phyloP scores from a whole-genome alignment of 2,329 filamentous ascomycete genomes.

The Coniochaeta ligniaria region DNA sequence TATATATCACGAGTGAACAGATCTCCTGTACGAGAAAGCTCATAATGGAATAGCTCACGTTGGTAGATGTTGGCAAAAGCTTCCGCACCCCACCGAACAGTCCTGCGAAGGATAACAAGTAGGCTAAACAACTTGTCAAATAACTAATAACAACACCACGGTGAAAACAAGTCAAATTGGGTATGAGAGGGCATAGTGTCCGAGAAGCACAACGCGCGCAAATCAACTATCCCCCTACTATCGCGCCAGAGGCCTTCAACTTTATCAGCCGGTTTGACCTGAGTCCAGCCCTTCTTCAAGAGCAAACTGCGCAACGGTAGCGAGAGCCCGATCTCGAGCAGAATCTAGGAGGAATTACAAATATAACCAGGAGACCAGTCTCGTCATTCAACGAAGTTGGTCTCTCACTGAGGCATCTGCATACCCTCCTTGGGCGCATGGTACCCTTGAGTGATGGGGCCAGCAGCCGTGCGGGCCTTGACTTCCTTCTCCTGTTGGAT shows the following conservation, averaged over 20 bases:
- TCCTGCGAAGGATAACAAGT: too few relatives aligned
- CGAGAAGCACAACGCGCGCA: background rate
- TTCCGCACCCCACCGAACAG: too few relatives aligned
- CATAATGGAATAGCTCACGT: background rate
- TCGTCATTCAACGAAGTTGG: background rate
- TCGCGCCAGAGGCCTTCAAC: background rate
- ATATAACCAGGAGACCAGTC: background rate
- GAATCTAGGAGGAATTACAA: too few relatives aligned
- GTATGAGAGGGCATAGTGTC: background rate
- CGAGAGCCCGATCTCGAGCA: background rate
- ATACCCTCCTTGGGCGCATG: slow-evolving; percentile 19
- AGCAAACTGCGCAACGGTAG: background rate
- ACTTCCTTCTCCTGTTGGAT: slow-evolving; percentile 54
- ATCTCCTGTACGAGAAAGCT: background rate
- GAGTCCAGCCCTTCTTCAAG: background rate
- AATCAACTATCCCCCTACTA: background rate
- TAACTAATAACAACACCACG: background rate
- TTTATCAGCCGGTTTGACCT: background rate
- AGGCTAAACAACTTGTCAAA: too few relatives aligned
- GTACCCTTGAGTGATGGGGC: slow-evolving; percentile 20
- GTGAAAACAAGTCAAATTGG: background rate
- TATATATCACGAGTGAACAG: background rate
- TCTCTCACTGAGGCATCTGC: slow-evolving; percentile 8
- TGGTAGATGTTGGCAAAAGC: too few relatives aligned
- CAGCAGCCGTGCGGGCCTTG: slow-evolving; percentile 6